Evolutionary conservation across 495 filamentous ascomycete species (phyloP), one percentile per base, ranked within the genome.

Genomic region (Platismatia glauca): DNA sequence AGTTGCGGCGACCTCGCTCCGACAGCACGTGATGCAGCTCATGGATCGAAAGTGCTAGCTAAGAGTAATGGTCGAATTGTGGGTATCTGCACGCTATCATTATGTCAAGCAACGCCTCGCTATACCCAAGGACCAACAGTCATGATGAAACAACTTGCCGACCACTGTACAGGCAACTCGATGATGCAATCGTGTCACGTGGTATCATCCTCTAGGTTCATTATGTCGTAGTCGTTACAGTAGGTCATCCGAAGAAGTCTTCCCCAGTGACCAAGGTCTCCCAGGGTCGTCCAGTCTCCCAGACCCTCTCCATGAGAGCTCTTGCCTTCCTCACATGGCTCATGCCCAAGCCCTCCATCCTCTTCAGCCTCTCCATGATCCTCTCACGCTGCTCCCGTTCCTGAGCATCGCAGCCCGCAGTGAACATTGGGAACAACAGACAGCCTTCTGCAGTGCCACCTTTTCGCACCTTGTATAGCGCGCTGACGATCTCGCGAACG

Each of bases 361-460:
- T 79, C 69, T 80, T 78, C 71, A 95, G 78, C 55, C 90, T 74
- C 64, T 84, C 80, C 67, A 89, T 75, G 22, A 92, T 84, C 63
- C 84, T 80, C 27, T 73, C 68, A 43, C 86, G 75, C 59, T 87
- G 82, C 15, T 70, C 70, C 34, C 73, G 62, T 53, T 85, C 79
- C 53, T 75, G 70, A 4, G 85, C 82, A 68, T 94, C 89, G 68
- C 89, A 92, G 1, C 90, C 90, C 7, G 89, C 90, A 12, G 87
- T 88, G 72, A 95, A 94, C 72, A 95, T 81, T 1, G 90, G 90
- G 59, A 95, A 92, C 55, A 95, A 69, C 8, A 90, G 76, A 69
- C 87, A 90, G 6, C 84, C 84, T 72, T 92, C 90, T 0, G 87
- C 88, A 29, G 86, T 85, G 20, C 85, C 84, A 22, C 87, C 85